Base-by-base conservation (phyloP, 805 yeast genomes). In the Lipomyces lipofer region DNA sequence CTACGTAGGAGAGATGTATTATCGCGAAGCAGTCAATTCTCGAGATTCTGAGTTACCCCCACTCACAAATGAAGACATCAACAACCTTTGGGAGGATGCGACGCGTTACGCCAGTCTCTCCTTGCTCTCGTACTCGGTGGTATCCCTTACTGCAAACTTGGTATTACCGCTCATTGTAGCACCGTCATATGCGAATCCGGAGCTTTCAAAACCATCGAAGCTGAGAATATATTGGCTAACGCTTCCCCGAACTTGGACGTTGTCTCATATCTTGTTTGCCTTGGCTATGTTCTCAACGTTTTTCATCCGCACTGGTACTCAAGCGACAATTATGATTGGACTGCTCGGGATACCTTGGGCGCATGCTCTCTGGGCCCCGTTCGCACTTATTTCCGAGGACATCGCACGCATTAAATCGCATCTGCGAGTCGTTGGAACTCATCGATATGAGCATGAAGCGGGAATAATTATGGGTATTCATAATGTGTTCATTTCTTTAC, bases 321-420 rank as follows among this genome's bases (percentile, higher is more conserved):
- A 66, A 10, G 85, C 83, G 0, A 75, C 81, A 7, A 58, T 70
- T 0, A 64, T 82, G 64, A 78, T 82, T 60, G 82, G 75, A 0
- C 62, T 81, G 13, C 65, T 81, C 42, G 87, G 87, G 2, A 69
- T 82, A 19, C 77, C 85, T 0, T 83, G 87, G 87, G 86, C 86
- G 1, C 74, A 74, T 54, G 83, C 85, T 0, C 72, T 81, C 15
- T 83, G 87, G 87, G 82, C 83, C 2, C 87, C 87, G 5, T 83
- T 81, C 66, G 82, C 81, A 1, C 63, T 83, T 35, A 80, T 83
- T 9, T 78, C 84, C 30, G 83, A 80, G 61, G 84, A 80, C 57
- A 72, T 79, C 15, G 72, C 82, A 28, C 67, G 82, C 49, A 77
- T 80, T 28, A 78, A 77, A 56, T 80, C 76, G 59, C 71, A 76